Base-by-base conservation (phyloP, 1,139 yeast species). In the Debaryomyces coudertii region DNA sequence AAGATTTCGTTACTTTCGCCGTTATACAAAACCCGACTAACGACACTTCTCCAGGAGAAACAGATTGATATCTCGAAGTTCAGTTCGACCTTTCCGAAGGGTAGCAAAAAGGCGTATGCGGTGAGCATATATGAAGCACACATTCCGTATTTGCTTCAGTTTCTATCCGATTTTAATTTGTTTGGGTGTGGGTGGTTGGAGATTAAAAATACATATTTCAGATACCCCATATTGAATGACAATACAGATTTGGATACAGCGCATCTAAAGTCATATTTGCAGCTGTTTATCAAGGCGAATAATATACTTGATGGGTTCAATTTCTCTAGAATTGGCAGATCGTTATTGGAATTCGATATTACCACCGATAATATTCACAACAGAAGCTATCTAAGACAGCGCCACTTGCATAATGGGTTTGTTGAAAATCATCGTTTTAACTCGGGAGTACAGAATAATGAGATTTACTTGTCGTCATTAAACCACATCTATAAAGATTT, bases 111-210 rank as follows among this genome's bases (percentile, higher is more conserved):
- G 23, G 6, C 39, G 22, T 12, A 18, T 9, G 34, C 27, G 8
- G 15, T 23, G 7, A 40, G 41, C 22, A 54, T 72, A 0, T 88
- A 73, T 58, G 99, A 93, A 57, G 76, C 92, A 0, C 98, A 93
- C 60, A 74, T 93, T 9, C 95, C 97, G 0, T 85, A 73, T 56
- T 61, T 80, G 1, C 64, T 90, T 15, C 97, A 93, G 58, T 90
- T 93, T 59, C 65, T 89, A 34, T 74, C 89, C 0, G 99, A 95
- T 59, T 90, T 77, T 64, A 92, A 92, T 58, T 66, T 92, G 31
- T 89, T 78, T 62, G 95, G 97, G 0, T 89, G 97, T 63, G 85
- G 86, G 5, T 87, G 95, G 90, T 51, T 93, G 30, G 68, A 74
- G 18, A 45, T 77, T 48, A 47, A 53, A 27, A 44, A 57, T 2